phyloP scores from a whole-genome alignment of 345 rosid species.

The Aquilaria malaccensis region DNA sequence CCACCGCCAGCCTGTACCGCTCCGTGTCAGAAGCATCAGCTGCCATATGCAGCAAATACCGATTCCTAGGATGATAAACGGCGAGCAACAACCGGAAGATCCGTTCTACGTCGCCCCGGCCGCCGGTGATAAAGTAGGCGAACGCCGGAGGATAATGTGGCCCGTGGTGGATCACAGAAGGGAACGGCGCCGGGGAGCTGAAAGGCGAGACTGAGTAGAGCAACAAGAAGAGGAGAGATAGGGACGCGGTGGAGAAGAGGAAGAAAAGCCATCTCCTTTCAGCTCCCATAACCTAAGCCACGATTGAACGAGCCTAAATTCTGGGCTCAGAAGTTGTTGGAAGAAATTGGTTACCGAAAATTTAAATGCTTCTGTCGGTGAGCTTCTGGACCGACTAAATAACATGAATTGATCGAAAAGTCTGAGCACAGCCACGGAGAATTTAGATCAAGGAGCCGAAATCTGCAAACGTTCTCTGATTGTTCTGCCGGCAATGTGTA shows the following conservation, averaged over 20 bases:
- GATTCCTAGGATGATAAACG: conserved; percentile 91
- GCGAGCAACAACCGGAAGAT: conserved; percentile 80
- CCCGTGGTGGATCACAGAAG: conserved; percentile 69
- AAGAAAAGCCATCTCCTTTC: conserved; percentile 90
- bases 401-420: too few relatives aligned
- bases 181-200: conserved; percentile 60
- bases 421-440: too few relatives aligned
- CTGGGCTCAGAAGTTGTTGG: conserved; percentile 1
- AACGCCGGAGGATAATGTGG: conserved; percentile 81
- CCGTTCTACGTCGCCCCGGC: conserved; percentile 61
- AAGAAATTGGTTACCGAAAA: conserved; percentile 4
- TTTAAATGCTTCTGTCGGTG: not conserved
- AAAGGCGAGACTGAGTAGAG: conserved; percentile 71
- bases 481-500: too few relatives aligned
- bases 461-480: too few relatives aligned
- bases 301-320: conserved; percentile 1
- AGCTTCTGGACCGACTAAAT: not conserved
- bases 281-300: conserved; percentile 62
- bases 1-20: conserved; percentile 43
- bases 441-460: too few relatives aligned
- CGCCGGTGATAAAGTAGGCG: conserved; percentile 85
- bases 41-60: conserved; percentile 74
- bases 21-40: conserved; percentile 80
- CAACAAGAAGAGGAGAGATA: conserved; percentile 61
- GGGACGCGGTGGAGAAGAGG: conserved; percentile 68